Conservation (phyloP, 116 monocot genomes). For the Trichopus zeylanicus region DNA sequence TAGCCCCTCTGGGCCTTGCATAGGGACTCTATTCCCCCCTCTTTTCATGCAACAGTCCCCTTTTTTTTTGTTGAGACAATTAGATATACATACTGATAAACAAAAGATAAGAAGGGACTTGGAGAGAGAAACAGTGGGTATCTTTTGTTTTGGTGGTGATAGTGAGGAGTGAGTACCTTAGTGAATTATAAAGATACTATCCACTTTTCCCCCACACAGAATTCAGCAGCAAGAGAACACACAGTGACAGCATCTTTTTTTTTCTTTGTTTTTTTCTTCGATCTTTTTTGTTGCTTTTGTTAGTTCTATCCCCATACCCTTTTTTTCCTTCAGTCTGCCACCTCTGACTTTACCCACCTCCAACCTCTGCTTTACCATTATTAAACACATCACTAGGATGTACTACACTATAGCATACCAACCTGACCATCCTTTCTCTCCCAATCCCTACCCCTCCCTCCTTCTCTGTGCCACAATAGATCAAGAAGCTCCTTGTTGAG, state of each 20-base stretch:
- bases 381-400: not conserved
- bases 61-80: not conserved
- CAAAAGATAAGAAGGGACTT: not conserved
- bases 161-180: not conserved
- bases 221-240: not conserved
- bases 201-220: constrained; percentile 11
- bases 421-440: not conserved
- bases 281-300: constrained; percentile 3
- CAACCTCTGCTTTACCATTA: constrained; percentile 2
- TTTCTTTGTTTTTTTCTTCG: too few species aligned
- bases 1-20: not conserved
- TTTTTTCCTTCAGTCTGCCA: not conserved
- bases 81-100: too few species aligned
- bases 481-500: too few species aligned
- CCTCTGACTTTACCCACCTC: not conserved
- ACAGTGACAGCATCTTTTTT: too few species aligned
- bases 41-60: not conserved
- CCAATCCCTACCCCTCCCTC: too few species aligned
- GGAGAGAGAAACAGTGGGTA: too few species aligned
- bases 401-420: not conserved
- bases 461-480: too few species aligned
- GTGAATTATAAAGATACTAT: constrained; percentile 4
- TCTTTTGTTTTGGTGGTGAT: constrained; percentile 2
- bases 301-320: constrained; percentile 10
- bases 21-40: constrained; percentile 5